These are phyloP conservation scores for Saccharomycopsis fermentans DNA, from an alignment of 805 yeast genomes.

Conservation along the genomic window DNA sequence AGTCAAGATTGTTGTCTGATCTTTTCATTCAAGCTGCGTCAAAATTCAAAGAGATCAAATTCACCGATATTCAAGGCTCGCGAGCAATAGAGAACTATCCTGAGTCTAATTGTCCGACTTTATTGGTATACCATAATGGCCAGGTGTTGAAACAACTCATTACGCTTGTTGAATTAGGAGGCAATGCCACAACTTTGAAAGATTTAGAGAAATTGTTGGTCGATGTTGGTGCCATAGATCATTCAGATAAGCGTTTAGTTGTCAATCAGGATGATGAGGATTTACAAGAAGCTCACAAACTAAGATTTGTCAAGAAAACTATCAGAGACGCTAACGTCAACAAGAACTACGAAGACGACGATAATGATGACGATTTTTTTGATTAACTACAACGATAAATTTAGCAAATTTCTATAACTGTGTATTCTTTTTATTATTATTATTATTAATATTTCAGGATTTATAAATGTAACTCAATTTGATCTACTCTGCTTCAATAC, in stretches of 20 bases:
- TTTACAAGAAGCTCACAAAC: constrained; percentile 40
- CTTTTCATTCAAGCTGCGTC: constrained; percentile 49
- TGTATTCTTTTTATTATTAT: no score
- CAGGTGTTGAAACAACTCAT: constrained; percentile 73
- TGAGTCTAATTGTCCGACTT: constrained; percentile 81
- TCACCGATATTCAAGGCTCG: constrained; percentile 83
- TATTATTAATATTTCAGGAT: background rate
- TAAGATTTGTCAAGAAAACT: constrained; percentile 48
- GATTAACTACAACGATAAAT: constrained; percentile 22
- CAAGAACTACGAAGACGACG: constrained; percentile 33
- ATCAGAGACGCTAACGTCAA: constrained; percentile 34
- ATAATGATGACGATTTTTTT: constrained; percentile 38
- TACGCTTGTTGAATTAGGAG: constrained; percentile 76
- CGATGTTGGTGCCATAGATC: constrained; percentile 52
- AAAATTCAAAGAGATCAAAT: constrained; percentile 72
- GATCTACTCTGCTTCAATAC: constrained; percentile 28
- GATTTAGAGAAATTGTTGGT: constrained; percentile 73
- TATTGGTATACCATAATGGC: constrained; percentile 69
- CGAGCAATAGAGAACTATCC: constrained; percentile 93
- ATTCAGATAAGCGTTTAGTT: constrained; percentile 54
- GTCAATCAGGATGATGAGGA: constrained; percentile 53
- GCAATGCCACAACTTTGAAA: constrained; percentile 55
- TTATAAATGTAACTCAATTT: background rate
- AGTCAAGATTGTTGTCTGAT: constrained; percentile 59
- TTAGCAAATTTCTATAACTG: background rate